Evolutionary conservation across 768 basidiomycete genomes (phyloP), one percentile per base, ranked within the genome.

Genomic region (Leccinum arenicola): DNA sequence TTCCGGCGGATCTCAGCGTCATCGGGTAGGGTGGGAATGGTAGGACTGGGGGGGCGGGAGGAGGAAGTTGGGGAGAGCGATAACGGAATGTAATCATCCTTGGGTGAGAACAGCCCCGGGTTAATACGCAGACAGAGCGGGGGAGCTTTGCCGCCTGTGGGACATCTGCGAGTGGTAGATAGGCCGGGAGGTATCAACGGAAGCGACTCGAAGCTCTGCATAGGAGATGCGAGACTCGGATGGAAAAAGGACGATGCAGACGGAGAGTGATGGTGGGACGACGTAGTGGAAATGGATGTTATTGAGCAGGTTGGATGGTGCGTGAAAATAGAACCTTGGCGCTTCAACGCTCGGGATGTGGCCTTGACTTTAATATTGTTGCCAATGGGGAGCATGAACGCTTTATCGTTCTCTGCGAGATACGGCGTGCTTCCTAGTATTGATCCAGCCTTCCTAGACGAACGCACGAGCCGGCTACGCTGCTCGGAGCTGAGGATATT

Each of bases 1-100:
- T 74, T 76, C 48, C 84, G 68, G 19, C 78, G 75, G 17, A 74
- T 62, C 60, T 75, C 76, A 1, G 73, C 64, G 6, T 70, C 58
- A 51, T 74, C 65, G 7, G 70, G 69, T 15, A 57, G n/a, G 5
- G 12, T 33, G 17, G 72, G 71, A 0, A 66, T 65, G 15, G 48
- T 52, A 23, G 73, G 69, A 12, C 65, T 58, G 9, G 61, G 49
- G 11, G 69, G 63, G n/a, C 56, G 4, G 17, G 65, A 59, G 27
- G 40, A 50, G 21, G 70, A 59, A 3, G 58, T 53, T 10, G 64
- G 62, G 12, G 69, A 56, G 8, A 61, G 61, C 6, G 53, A 40
- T 12, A 59, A 36, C 15, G 47, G 8, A 49, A 62, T 38, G 12
- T 45, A 57, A 14, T 56, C 43, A n/a, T 66, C 64, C 14, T 56